A percentile compares a stretch with the other conserved stretches of the same genome.
Conservation (phyloP, 176 grass and related monocot species). For the Oryza longistaminata region DNA sequence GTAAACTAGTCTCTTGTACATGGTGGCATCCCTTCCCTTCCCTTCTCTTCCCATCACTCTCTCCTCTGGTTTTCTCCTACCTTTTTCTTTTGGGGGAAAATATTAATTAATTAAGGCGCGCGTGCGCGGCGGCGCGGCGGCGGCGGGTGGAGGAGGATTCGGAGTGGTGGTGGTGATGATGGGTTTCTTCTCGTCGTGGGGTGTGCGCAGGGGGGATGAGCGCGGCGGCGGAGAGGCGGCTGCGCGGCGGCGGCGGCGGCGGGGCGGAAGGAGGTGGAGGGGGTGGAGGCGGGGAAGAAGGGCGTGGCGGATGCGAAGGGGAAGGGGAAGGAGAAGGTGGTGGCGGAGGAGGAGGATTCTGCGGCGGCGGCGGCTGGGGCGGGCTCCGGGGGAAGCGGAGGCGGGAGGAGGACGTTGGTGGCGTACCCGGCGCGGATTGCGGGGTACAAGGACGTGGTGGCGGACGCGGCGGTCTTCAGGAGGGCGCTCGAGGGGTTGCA, state of each 20-base stretch:
- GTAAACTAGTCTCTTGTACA: constrained; percentile 23
- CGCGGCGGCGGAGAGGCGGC: background rate
- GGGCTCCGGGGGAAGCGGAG: background rate
- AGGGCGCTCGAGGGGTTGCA: constrained; percentile 53
- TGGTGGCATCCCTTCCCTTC: background rate
- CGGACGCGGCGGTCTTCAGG: constrained; percentile 44
- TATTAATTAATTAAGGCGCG: background rate
- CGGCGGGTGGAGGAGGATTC: background rate
- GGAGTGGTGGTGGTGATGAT: constrained; percentile 32
- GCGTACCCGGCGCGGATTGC: constrained; percentile 42
- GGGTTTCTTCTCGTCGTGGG: constrained; percentile 13
- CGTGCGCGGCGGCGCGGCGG: background rate
- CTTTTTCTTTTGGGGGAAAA: background rate
- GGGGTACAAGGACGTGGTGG: constrained; percentile 39
- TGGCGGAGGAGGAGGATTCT: background rate
- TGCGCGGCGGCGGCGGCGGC: no score
- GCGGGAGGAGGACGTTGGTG: constrained; percentile 29
- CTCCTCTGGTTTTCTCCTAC: background rate
- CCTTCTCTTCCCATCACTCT: background rate
- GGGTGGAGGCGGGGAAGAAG: background rate
- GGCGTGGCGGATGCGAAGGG: background rate
- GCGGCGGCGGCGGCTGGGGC: background rate
- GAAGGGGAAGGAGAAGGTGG: constrained; percentile 49
- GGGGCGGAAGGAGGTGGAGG: no score
- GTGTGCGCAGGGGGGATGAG: constrained; percentile 55